Percentiles rank a stretch among this genome's conserved stretches.
Evolutionary conservation across 352 stramenopile species (phyloP).

Genomic region (Pythium utonaiense): DNA sequence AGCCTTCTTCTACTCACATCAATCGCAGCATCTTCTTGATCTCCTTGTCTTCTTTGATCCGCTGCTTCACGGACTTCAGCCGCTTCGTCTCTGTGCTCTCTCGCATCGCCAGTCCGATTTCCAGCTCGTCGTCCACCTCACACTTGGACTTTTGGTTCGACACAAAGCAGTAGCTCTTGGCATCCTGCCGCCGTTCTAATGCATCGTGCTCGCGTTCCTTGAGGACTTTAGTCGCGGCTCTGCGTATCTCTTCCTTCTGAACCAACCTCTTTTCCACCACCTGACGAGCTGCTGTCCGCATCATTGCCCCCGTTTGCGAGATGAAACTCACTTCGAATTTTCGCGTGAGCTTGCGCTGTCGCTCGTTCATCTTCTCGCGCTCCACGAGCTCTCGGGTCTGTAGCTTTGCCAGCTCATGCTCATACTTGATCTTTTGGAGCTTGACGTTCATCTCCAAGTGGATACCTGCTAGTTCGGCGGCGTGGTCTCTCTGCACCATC

Average conservation of each 20-base stretch:
- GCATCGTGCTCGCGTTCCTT: constrained; percentile 36
- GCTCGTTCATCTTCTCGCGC: constrained; percentile 40
- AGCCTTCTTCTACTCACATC: too few relatives aligned
- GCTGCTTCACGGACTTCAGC: constrained; percentile 28
- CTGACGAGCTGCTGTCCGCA: constrained; percentile 52
- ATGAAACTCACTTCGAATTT: constrained; percentile 54
- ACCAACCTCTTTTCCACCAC: constrained; percentile 33
- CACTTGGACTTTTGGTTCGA: constrained; percentile 48
- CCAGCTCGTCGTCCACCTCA: constrained; percentile 14
- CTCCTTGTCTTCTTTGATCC: constrained; percentile 55
- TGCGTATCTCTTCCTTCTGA: constrained; percentile 28
- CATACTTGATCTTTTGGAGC: constrained; percentile 59
- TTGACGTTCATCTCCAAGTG: constrained; percentile 70
- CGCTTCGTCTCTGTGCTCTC: constrained; percentile 18
- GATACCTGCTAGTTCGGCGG: constrained; percentile 47
- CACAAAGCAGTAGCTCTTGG: constrained; percentile 70
- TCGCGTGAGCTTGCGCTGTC: constrained; percentile 38
- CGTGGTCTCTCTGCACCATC: constrained; percentile 60
- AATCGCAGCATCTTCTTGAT: constrained; percentile 64
- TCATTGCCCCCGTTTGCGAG: constrained; percentile 57
- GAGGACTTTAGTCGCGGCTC: constrained; percentile 25
- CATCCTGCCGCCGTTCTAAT: constrained; percentile 39
- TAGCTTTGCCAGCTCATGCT: constrained; percentile 46
- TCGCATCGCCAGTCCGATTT: constrained; percentile 16
- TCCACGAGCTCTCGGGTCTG: constrained; percentile 40